Conservation (phyloP, 2,329 filamentous ascomycete genomes). For the Neofusicoccum laricinum region DNA sequence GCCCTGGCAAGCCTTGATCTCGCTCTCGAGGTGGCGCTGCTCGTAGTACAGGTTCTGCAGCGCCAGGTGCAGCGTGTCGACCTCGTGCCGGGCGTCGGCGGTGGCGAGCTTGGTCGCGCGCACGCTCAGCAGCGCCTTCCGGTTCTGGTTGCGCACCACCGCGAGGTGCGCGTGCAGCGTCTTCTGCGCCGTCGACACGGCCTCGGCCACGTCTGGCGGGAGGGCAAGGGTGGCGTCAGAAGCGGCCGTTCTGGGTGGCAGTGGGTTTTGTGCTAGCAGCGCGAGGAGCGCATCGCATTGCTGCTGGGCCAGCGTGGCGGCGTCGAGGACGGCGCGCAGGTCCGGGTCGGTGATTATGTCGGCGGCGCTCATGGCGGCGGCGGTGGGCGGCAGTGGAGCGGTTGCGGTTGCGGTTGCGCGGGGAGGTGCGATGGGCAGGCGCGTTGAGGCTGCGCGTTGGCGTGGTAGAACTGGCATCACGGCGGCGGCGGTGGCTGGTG, state of each 20-base stretch:
- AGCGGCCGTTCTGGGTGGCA: constrained; percentile 26
- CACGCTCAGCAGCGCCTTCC: constrained; percentile 74
- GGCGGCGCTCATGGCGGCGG: constrained; percentile 14
- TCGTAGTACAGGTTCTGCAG: constrained; percentile 97
- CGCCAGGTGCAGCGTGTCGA: constrained; percentile 86
- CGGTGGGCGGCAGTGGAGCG: background rate
- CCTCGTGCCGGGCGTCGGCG: constrained; percentile 82
- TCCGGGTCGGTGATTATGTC: constrained; percentile 61
- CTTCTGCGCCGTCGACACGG: constrained; percentile 74
- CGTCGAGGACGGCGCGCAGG: constrained; percentile 66
- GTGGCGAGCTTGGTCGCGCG: constrained; percentile 84
- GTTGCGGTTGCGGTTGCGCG: background rate
- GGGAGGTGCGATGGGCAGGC: background rate
- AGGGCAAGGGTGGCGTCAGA: constrained; percentile 30
- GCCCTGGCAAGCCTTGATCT: constrained; percentile 85
- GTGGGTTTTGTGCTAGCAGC: constrained; percentile 53
- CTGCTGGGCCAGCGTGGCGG: constrained; percentile 69
- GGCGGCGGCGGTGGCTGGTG: background rate
- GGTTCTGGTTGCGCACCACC: constrained; percentile 68
- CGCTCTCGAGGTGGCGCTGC: constrained; percentile 82
- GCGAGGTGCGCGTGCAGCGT: constrained; percentile 66
- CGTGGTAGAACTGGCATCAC: background rate
- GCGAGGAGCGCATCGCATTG: constrained; percentile 62
- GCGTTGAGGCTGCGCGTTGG: background rate
- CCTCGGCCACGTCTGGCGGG: constrained; percentile 51